Percentiles rank a stretch among this genome's conserved stretches.
Conservation (phyloP, 441 rosid species). For the Jatropha podagrica region DNA sequence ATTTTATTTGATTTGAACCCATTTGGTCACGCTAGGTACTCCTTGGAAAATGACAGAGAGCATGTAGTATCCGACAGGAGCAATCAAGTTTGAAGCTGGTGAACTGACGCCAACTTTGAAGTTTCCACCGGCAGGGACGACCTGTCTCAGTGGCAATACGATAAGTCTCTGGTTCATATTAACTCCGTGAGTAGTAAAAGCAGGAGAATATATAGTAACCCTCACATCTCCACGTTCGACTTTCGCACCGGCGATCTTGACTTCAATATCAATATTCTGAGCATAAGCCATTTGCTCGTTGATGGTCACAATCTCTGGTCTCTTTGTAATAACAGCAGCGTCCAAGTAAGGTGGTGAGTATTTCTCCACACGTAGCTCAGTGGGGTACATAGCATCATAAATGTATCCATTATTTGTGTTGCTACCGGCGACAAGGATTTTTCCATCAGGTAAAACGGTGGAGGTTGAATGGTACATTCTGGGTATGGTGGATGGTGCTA, state of each 20-base stretch:
- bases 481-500: conserved; percentile 37
- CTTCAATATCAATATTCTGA: conserved; percentile 20
- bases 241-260: not conserved
- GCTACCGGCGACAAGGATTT: conserved; percentile 59
- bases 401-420: conserved; percentile 56
- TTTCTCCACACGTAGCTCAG: conserved; percentile 65
- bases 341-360: conserved; percentile 64
- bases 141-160: conserved; percentile 24
- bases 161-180: conserved; percentile 56
- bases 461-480: conserved; percentile 70
- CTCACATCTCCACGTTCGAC: conserved; percentile 13
- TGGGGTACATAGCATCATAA: conserved; percentile 47
- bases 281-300: conserved; percentile 22
- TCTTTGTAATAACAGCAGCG: conserved; percentile 17
- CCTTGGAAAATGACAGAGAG: conserved; percentile 40
- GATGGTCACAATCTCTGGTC: conserved; percentile 30
- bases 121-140: conserved; percentile 1
- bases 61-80: conserved; percentile 60
- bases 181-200: conserved; percentile 58
- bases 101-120: conserved; percentile 16
- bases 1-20: conserved; percentile 44
- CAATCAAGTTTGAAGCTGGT: conserved; percentile 45
- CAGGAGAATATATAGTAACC: conserved; percentile 51
- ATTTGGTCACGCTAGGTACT: conserved; percentile 46
- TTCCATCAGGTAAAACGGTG: conserved; percentile 51